phyloP scores from a whole-genome alignment of 2,329 filamentous ascomycete genomes.

The Fusarium humuli region DNA sequence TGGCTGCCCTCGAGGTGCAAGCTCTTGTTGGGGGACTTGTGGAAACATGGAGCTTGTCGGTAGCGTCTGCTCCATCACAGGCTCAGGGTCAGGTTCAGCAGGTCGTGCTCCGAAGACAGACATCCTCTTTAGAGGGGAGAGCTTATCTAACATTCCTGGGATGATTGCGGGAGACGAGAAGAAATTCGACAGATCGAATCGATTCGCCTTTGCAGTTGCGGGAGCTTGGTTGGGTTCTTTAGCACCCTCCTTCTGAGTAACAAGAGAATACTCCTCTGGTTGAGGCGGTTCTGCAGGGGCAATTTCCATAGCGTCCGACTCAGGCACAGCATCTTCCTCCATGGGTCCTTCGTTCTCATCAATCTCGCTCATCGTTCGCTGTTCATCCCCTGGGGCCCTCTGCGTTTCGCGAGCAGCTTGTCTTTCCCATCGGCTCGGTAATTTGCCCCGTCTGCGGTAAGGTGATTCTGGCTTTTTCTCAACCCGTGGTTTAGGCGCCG shows the following conservation, averaged over 20 bases:
- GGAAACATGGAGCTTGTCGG: slow-evolving; percentile 58
- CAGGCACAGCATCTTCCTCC: slow-evolving; percentile 13
- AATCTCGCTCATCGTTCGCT: slow-evolving; percentile 1
- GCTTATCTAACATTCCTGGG: slow-evolving; percentile 51
- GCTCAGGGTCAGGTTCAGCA: slow-evolving; percentile 35
- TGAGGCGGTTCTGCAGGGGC: slow-evolving; percentile 37
- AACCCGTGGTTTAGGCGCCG: slow-evolving; percentile 47
- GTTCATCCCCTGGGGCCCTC: neutral
- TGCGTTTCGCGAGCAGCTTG: slow-evolving; percentile 39
- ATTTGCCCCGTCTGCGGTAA: slow-evolving; percentile 37
- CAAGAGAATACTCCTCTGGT: slow-evolving; percentile 59
- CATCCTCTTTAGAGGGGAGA: slow-evolving; percentile 45
- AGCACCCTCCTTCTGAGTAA: slow-evolving; percentile 49
- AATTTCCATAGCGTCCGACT: slow-evolving; percentile 27
- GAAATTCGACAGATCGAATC: slow-evolving; percentile 64
- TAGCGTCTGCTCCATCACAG: slow-evolving; percentile 37
- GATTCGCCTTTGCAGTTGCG: slow-evolving; percentile 47
- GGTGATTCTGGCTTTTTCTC: slow-evolving; percentile 42
- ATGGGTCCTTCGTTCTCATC: neutral
- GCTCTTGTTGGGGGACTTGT: slow-evolving; percentile 48
- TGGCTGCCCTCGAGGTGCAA: slow-evolving; percentile 49
- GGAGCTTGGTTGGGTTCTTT: slow-evolving; percentile 32
- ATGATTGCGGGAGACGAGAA: slow-evolving; percentile 67
- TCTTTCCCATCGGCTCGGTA: slow-evolving; percentile 57
- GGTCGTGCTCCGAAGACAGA: slow-evolving; percentile 28